A percentile compares a stretch with the other conserved stretches of the same genome.
Evolutionary conservation across 148 eudicot species (phyloP).

Genomic region (Arctostaphylos glauca): DNA sequence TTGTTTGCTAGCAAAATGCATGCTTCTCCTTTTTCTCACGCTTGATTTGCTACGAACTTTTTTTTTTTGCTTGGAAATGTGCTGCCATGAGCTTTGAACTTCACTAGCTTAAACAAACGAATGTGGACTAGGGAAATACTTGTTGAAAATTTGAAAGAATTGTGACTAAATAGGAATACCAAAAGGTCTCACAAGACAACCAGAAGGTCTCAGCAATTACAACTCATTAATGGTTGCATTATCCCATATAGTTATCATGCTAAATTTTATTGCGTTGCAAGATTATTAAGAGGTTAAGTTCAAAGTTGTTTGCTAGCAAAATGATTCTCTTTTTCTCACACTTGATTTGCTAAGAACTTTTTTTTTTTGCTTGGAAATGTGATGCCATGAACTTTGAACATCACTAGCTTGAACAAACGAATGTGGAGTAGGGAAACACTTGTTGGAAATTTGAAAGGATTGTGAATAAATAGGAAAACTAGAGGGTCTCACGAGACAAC

Average conservation of each 20-base stretch:
- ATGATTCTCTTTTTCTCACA: not conserved
- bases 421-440: not conserved
- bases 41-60: not conserved
- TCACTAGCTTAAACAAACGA: not conserved
- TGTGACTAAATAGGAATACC: too few relatives aligned
- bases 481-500: too few relatives aligned
- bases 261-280: not conserved
- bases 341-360: not conserved
- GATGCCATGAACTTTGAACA: not conserved
- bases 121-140: not conserved
- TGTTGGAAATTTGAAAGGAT: too few relatives aligned
- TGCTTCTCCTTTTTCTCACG: not conserved
- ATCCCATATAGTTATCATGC: not conserved
- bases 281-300: not conserved
- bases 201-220: too few relatives aligned
- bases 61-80: not conserved
- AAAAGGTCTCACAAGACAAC: too few relatives aligned
- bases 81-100: not conserved
- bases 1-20: slow-evolving; percentile 1
- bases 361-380: not conserved
- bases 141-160: too few relatives aligned
- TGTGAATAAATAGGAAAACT: too few relatives aligned
- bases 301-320: not conserved
- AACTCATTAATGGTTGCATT: too few relatives aligned
- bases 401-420: not conserved